Conservation (phyloP, 2,329 filamentous ascomycete genomes). For the Neofusicoccum kwambonambiense region DNA sequence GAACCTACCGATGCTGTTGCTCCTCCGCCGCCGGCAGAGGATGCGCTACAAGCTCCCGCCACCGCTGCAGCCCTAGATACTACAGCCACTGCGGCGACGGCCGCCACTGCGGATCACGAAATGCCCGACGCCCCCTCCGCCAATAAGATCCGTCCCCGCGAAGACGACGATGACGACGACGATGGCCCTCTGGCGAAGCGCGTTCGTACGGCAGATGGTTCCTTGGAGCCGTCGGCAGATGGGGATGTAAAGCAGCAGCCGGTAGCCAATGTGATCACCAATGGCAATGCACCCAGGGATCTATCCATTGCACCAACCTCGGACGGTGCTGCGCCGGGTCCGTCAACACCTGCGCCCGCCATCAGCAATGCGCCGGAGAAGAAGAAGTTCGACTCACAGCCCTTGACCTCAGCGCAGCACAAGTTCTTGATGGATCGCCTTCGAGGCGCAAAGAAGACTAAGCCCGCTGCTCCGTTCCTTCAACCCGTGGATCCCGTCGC, state of each 20-base stretch:
- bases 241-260: conserved; percentile 46
- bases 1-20: conserved; percentile 11
- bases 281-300: not conserved
- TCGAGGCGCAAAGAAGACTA: conserved; percentile 80
- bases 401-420: conserved; percentile 60
- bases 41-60: conserved; percentile 5
- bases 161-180: conserved; percentile 58
- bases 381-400: conserved; percentile 37
- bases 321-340: not conserved
- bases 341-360: not conserved
- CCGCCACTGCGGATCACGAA: conserved; percentile 27
- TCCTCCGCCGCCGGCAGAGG: conserved; percentile 1
- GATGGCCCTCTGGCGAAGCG: conserved; percentile 75
- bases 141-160: conserved; percentile 66
- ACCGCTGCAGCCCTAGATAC: not conserved
- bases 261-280: conserved; percentile 27
- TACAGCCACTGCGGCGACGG: conserved; percentile 7
- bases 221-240: conserved; percentile 25
- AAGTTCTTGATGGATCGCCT: conserved; percentile 65
- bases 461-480: conserved; percentile 72
- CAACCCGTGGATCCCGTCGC: conserved; percentile 75
- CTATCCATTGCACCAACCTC: not conserved
- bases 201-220: conserved; percentile 63
- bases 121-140: conserved; percentile 41
- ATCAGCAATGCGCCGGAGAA: conserved; percentile 20